A percentile compares a stretch with the other conserved stretches of the same genome.
Conservation (phyloP, 495 filamentous ascomycete genomes). For the Annulohypoxylon maeteangense region DNA sequence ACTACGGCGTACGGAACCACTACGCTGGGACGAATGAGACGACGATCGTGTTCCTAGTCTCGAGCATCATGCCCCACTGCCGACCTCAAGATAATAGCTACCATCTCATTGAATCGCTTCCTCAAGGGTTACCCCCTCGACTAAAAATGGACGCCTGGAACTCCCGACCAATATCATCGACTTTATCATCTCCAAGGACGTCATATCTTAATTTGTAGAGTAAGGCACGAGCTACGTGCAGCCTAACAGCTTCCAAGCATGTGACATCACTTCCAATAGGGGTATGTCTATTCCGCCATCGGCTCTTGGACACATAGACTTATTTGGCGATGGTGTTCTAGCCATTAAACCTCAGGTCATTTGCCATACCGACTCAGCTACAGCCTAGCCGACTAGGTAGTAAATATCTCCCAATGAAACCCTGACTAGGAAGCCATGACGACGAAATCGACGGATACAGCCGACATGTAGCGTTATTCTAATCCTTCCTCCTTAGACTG, state of each 20-base stretch:
- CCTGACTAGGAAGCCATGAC: conserved; percentile 20
- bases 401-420: conserved; percentile 22
- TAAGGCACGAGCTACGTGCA: conserved; percentile 33
- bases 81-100: conserved; percentile 33
- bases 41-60: conserved; percentile 36
- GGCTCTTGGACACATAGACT: conserved; percentile 26
- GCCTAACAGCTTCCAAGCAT: conserved; percentile 23
- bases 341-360: conserved; percentile 2
- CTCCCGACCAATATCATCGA: conserved; percentile 27
- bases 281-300: conserved; percentile 21
- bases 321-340: conserved; percentile 17
- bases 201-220: conserved; percentile 25
- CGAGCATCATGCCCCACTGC: conserved; percentile 38
- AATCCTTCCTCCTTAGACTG: conserved; percentile 6
- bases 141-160: conserved; percentile 21
- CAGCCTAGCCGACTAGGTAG: conserved; percentile 15
- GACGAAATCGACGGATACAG: conserved; percentile 18
- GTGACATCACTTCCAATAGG: conserved; percentile 22
- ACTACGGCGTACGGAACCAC: conserved; percentile 45
- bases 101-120: conserved; percentile 24
- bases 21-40: conserved; percentile 43
- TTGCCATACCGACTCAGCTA: conserved; percentile 21
- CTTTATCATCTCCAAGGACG: conserved; percentile 12
- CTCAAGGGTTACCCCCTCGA: conserved; percentile 16
- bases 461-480: conserved; percentile 23